A percentile compares a stretch with the other conserved stretches of the same genome.
phyloP scores from a whole-genome alignment of 2,329 filamentous ascomycete genomes.

The Paraphoma sp. region DNA sequence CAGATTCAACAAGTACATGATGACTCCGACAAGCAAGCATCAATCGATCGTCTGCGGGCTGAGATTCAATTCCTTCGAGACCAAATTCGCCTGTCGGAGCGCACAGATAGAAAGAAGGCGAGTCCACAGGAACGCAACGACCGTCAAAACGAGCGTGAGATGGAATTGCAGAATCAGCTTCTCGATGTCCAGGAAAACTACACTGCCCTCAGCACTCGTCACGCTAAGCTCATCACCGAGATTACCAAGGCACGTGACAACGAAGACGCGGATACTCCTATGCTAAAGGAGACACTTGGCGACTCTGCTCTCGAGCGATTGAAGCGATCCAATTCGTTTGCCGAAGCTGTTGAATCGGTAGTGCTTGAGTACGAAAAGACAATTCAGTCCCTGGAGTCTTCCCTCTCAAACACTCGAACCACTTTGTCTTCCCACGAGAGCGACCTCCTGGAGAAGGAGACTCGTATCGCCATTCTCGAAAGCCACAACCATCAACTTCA shows the following conservation, averaged over 20 bases:
- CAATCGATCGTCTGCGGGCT: slow-evolving; percentile 91
- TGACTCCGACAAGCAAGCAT: slow-evolving; percentile 89
- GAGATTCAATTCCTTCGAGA: slow-evolving; percentile 94
- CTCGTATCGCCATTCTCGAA: slow-evolving; percentile 89
- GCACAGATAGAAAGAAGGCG: slow-evolving; percentile 64
- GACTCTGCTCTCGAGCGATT: slow-evolving; percentile 85
- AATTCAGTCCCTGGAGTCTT: slow-evolving; percentile 90
- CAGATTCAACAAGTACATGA: slow-evolving; percentile 90
- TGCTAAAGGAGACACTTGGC: slow-evolving; percentile 68
- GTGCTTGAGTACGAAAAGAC: slow-evolving; percentile 99
- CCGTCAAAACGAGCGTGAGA: slow-evolving; percentile 81
- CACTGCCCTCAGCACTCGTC: slow-evolving; percentile 84
- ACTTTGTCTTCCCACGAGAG: slow-evolving; percentile 87
- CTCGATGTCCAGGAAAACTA: slow-evolving; percentile 96
- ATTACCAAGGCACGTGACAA: slow-evolving; percentile 84
- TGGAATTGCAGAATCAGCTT: slow-evolving; percentile 91
- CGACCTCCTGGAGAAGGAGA: slow-evolving; percentile 87
- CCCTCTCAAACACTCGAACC: slow-evolving; percentile 84
- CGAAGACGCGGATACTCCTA: slow-evolving; percentile 62
- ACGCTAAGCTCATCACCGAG: slow-evolving; percentile 94
- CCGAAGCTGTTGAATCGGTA: slow-evolving; percentile 93
- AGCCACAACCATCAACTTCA: slow-evolving; percentile 92
- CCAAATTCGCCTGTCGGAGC: slow-evolving; percentile 86
- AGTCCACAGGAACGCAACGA: slow-evolving; percentile 74
- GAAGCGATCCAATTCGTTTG: slow-evolving; percentile 94